These are phyloP conservation scores for Coleophoma eucalyptorum DNA, from an alignment of 2,329 filamentous ascomycete species.

Conservation along the genomic window DNA sequence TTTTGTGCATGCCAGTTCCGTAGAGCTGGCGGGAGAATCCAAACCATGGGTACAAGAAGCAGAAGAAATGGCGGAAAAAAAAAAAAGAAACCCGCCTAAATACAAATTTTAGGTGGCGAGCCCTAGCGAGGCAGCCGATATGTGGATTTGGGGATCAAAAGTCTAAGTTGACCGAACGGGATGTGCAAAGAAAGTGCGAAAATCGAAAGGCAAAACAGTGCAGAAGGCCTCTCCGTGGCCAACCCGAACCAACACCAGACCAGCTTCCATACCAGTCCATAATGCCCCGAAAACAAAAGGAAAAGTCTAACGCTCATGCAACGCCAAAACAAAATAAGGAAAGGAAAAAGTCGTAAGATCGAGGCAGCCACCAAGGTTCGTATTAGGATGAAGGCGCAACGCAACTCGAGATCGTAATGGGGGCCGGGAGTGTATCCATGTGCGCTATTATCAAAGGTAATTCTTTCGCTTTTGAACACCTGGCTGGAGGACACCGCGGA, in stretches of 20 bases:
- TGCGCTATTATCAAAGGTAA: conserved; percentile 20
- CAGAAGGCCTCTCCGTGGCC: conserved; percentile 23
- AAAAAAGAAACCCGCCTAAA: conserved; percentile 29
- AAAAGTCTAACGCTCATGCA: conserved; percentile 26
- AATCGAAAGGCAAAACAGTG: conserved; percentile 24
- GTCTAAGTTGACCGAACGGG: conserved; percentile 21
- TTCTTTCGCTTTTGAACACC: conserved; percentile 15
- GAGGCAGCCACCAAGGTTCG: conserved; percentile 24
- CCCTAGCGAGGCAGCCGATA: conserved; percentile 19
- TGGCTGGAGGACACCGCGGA: conserved; percentile 17
- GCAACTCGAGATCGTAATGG: conserved; percentile 29
- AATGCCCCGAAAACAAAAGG: conserved; percentile 29
- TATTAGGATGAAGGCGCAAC: conserved; percentile 19
- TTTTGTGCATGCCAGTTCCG: conserved; percentile 25
- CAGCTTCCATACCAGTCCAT: conserved; percentile 26
- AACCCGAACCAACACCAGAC: conserved; percentile 30
- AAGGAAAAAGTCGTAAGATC: conserved; percentile 30
- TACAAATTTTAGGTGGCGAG: conserved; percentile 30
- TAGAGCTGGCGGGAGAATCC: conserved; percentile 15
- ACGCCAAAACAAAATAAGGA: conserved; percentile 20
- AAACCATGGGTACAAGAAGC: conserved; percentile 31
- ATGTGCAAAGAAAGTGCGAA: conserved; percentile 24
- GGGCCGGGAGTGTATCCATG: conserved; percentile 13
- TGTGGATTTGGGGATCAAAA: conserved; percentile 20
- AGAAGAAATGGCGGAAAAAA: conserved; percentile 24